Evolutionary conservation across 2,329 filamentous ascomycete species (phyloP).

Genomic region (Aspergillus sp.): DNA sequence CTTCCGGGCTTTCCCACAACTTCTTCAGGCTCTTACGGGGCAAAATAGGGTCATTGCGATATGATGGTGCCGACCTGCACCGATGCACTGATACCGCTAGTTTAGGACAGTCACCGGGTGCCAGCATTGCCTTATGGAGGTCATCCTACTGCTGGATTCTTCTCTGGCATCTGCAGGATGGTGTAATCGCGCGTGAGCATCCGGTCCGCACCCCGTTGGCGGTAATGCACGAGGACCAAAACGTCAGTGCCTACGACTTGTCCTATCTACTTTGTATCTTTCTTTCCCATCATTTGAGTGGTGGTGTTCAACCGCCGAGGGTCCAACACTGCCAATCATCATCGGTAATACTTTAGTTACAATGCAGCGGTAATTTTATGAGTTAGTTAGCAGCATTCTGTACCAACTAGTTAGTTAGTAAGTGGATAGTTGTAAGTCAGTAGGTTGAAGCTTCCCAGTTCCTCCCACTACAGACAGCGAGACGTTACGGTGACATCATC

Average conservation of each 20-base stretch:
- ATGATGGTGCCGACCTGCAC: background rate
- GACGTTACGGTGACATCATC: constrained; percentile 22
- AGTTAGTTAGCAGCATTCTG: no score
- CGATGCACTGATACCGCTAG: background rate
- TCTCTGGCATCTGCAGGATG: constrained; percentile 23
- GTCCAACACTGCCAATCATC: background rate
- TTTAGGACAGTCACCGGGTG: background rate
- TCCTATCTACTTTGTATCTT: no score
- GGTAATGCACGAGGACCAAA: constrained; percentile 26
- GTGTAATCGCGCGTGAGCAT: constrained; percentile 25
- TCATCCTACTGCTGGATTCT: background rate
- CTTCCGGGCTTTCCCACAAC: background rate
- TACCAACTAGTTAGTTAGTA: no score
- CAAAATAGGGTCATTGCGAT: background rate
- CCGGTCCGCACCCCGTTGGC: constrained; percentile 12
- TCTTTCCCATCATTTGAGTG: no score
- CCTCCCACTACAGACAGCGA: background rate
- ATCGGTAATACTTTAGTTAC: background rate
- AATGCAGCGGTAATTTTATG: no score
- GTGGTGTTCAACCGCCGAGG: background rate
- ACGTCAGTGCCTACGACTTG: constrained; percentile 9
- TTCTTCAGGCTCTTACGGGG: background rate
- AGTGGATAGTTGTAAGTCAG: no score
- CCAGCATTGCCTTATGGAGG: background rate
- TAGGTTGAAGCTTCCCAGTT: no score